phyloP scores from a whole-genome alignment of 2,329 filamentous ascomycete genomes.

The Epichloe sibirici region DNA sequence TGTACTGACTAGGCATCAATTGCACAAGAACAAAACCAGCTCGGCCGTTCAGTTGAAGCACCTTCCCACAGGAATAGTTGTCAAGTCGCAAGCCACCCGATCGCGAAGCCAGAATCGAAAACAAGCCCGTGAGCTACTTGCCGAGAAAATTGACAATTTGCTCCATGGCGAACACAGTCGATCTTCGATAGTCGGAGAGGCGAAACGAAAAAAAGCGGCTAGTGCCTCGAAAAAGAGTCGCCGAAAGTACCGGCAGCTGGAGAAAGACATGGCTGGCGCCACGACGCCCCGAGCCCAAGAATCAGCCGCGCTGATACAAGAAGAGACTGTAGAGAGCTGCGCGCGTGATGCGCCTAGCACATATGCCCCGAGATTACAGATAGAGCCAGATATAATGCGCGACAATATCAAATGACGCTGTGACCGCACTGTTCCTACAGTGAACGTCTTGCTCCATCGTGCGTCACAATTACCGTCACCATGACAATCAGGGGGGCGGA shows the following conservation, averaged over 20 bases:
- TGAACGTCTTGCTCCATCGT: background rate
- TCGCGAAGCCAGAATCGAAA: constrained; percentile 79
- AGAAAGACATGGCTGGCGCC: constrained; percentile 30
- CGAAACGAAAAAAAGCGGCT: constrained; percentile 56
- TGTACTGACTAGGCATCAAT: background rate
- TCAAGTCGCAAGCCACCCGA: constrained; percentile 88
- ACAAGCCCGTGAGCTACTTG: constrained; percentile 66
- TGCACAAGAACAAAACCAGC: constrained; percentile 75
- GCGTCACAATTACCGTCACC: background rate
- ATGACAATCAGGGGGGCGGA: background rate
- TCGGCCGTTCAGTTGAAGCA: constrained; percentile 91
- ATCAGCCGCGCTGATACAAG: background rate
- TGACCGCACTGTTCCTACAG: background rate
- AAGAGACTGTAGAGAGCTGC: background rate
- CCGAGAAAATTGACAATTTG: constrained; percentile 60
- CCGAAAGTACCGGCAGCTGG: constrained; percentile 61
- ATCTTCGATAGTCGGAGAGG: constrained; percentile 48
- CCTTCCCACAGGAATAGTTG: constrained; percentile 76
- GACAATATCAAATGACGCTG: background rate
- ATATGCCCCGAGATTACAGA: background rate
- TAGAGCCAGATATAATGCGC: background rate
- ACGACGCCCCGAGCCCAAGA: background rate
- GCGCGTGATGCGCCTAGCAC: background rate
- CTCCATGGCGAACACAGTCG: constrained; percentile 60
- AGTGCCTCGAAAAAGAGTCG: constrained; percentile 72